phyloP scores from a whole-genome alignment of 495 filamentous ascomycete species.

The Xylaria sp. region DNA sequence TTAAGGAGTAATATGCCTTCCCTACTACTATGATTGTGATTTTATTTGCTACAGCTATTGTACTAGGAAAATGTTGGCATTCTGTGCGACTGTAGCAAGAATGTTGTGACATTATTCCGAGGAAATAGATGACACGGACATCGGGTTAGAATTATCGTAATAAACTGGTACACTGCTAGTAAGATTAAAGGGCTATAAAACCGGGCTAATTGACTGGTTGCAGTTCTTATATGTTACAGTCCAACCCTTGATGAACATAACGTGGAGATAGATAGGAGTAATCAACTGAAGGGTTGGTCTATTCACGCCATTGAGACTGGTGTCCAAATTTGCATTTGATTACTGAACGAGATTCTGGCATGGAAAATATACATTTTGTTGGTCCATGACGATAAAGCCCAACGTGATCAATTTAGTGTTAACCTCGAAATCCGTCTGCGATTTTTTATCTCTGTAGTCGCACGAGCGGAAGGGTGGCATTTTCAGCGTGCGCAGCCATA shows the following conservation, averaged over 20 bases:
- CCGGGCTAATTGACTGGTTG: neutral
- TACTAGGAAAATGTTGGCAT: neutral
- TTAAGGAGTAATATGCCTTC: too few relatives aligned
- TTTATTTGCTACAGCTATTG: neutral
- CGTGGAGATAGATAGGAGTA: neutral
- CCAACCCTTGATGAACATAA: neutral
- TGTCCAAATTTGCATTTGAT: neutral
- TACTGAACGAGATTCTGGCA: neutral
- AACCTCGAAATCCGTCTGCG: neutral
- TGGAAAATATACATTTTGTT: neutral
- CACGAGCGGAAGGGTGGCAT: neutral
- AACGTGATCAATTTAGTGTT: neutral
- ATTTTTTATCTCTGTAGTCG: neutral
- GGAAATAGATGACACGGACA: neutral
- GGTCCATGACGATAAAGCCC: neutral
- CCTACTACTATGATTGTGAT: neutral
- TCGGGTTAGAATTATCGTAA: neutral
- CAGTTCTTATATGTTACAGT: neutral
- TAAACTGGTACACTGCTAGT: neutral
- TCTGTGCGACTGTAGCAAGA: neutral
- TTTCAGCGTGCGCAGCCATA: neutral
- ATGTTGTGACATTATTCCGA: neutral
- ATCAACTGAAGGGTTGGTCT: neutral
- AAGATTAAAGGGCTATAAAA: neutral
- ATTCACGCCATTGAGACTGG: neutral